These are phyloP conservation scores for Phytophthora macrochlamydospora DNA, from an alignment of 352 stramenopile genomes.

Conservation along the genomic window DNA sequence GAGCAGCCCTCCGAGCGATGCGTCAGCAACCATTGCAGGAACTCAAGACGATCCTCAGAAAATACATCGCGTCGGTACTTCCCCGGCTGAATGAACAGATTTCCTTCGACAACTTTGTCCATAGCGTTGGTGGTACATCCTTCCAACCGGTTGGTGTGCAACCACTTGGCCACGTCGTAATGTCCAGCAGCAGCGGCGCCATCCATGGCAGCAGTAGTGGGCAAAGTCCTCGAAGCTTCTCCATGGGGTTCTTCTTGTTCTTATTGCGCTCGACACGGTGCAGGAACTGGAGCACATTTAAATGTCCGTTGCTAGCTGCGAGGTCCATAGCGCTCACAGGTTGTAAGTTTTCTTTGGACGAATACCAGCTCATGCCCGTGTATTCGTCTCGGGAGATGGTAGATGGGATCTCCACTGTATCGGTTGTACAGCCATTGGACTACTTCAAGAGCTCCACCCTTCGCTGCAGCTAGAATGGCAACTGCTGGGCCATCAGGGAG, in stretches of 20 bases:
- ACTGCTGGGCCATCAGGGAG: not conserved
- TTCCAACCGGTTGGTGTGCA: not conserved
- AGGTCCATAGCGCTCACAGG: not conserved
- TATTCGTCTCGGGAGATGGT: not conserved
- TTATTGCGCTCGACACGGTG: not conserved
- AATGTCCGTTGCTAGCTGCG: not conserved
- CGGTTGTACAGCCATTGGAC: not conserved
- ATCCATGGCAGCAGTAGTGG: not conserved
- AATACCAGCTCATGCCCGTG: not conserved
- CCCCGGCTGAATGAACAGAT: not conserved
- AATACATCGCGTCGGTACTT: not conserved
- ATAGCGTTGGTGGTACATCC: not conserved
- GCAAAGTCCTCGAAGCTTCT: not conserved
- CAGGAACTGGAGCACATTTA: not conserved
- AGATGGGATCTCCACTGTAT: not conserved
- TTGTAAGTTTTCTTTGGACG: not conserved
- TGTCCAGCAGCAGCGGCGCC: not conserved
- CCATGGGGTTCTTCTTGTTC: not conserved
- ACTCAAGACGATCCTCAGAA: not conserved
- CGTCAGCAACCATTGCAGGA: not conserved
- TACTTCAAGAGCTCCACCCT: not conserved
- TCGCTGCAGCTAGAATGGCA: not conserved
- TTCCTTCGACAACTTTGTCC: not conserved
- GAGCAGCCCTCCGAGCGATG: not conserved
- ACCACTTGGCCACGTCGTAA: not conserved